Conservation (phyloP, 768 basidiomycete species). For the Hericium rajendrae region DNA sequence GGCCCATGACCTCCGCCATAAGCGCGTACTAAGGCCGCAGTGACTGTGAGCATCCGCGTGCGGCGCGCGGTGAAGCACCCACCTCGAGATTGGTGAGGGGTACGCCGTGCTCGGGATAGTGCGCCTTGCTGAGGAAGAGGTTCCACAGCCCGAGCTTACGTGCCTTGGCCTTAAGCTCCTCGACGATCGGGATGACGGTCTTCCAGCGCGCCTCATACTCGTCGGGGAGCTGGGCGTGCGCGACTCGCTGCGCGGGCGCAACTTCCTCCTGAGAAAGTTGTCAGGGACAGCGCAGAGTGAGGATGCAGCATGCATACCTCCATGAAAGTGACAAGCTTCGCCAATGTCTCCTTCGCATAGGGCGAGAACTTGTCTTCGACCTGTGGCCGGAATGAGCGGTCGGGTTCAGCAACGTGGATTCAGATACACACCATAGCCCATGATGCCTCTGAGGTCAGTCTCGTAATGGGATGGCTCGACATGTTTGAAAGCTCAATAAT, state of each 20-base stretch:
- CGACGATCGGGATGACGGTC: slow-evolving; percentile 70
- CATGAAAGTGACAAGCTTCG: slow-evolving; percentile 76
- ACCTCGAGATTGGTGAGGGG: slow-evolving; percentile 93
- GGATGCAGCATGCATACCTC: slow-evolving; percentile 39
- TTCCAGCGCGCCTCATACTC: slow-evolving; percentile 76
- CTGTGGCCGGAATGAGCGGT: slow-evolving; percentile 26
- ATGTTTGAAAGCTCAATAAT: slow-evolving; percentile 19
- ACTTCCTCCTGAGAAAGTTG: slow-evolving; percentile 63
- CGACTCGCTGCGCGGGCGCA: slow-evolving; percentile 66
- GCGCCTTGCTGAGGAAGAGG: slow-evolving; percentile 88
- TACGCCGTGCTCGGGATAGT: slow-evolving; percentile 84
- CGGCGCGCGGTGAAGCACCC: slow-evolving; percentile 8
- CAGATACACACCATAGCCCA: slow-evolving; percentile 66
- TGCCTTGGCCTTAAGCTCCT: slow-evolving; percentile 80
- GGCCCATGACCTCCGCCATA: slow-evolving; percentile 93
- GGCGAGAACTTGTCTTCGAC: slow-evolving; percentile 90
- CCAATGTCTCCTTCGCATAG: slow-evolving; percentile 78
- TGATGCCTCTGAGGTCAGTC: slow-evolving; percentile 74
- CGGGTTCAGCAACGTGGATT: not conserved
- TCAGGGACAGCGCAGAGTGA: too few species aligned
- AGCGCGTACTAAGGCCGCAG: slow-evolving; percentile 66
- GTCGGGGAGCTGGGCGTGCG: slow-evolving; percentile 71
- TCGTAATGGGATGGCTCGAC: slow-evolving; percentile 61
- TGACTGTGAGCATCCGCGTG: not conserved
- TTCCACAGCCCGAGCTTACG: slow-evolving; percentile 92